Evolutionary conservation across 1,284 basidiomycete genomes (phyloP).

Genomic region (Heterobasidion parviporum): DNA sequence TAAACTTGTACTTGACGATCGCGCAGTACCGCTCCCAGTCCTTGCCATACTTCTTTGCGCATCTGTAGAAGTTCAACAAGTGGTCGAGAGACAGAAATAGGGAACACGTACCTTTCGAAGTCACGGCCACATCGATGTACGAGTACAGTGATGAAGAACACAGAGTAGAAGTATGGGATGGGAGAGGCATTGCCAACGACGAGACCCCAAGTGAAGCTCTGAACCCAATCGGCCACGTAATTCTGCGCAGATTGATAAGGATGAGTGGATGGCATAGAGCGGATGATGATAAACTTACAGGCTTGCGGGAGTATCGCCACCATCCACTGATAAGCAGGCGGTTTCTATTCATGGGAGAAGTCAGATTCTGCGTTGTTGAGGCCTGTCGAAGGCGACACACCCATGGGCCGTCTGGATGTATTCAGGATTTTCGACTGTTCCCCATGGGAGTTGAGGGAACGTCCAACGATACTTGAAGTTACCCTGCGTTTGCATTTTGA

Average conservation of each 20-base stretch:
- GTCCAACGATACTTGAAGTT: slow-evolving; percentile 81
- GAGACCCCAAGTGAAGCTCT: slow-evolving; percentile 88
- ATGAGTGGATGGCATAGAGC: background rate
- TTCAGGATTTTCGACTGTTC: slow-evolving; percentile 81
- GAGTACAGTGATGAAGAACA: slow-evolving; percentile 89
- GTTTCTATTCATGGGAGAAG: slow-evolving; percentile 40
- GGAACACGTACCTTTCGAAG: slow-evolving; percentile 68
- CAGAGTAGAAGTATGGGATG: slow-evolving; percentile 93
- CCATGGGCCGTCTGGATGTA: slow-evolving; percentile 94
- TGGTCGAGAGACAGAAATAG: background rate
- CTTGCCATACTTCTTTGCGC: slow-evolving; percentile 89
- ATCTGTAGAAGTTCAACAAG: slow-evolving; percentile 33
- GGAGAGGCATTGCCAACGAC: slow-evolving; percentile 76
- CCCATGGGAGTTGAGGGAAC: slow-evolving; percentile 91
- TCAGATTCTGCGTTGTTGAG: slow-evolving; percentile 2
- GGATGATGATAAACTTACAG: slow-evolving; percentile 35
- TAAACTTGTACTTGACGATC: slow-evolving; percentile 85
- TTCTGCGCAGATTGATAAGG: slow-evolving; percentile 35
- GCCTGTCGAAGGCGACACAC: slow-evolving; percentile 24
- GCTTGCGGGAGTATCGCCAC: slow-evolving; percentile 89
- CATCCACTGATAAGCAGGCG: slow-evolving; percentile 80
- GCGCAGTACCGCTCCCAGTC: slow-evolving; percentile 90
- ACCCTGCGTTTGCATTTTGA: slow-evolving; percentile 95
- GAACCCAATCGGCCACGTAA: slow-evolving; percentile 83
- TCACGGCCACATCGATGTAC: slow-evolving; percentile 85